These are phyloP conservation scores for Dacryopinax primogenitus DNA, from an alignment of 768 basidiomycete species.

Conservation along the genomic window DNA sequence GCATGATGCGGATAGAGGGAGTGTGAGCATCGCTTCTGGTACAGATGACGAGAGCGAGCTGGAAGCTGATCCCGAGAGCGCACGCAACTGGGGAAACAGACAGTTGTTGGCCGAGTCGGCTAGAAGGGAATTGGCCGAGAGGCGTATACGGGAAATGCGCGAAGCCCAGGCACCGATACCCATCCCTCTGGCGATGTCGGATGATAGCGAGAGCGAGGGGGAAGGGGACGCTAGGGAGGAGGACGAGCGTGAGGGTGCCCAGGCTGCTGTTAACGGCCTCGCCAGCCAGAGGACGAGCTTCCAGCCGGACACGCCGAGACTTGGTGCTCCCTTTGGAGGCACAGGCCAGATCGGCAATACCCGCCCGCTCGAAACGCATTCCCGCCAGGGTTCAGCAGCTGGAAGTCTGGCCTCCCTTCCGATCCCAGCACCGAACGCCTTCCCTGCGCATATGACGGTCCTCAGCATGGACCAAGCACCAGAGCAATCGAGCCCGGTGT, in stretches of 20 bases:
- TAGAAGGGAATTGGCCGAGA: conserved; percentile 33
- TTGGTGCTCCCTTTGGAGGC: neutral
- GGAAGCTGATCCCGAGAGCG: conserved; percentile 33
- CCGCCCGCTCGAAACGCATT: neutral
- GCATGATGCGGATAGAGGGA: conserved; percentile 8
- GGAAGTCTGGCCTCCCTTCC: neutral
- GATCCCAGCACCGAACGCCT: neutral
- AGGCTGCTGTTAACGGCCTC: neutral
- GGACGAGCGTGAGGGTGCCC: conserved; percentile 23
- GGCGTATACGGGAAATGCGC: conserved; percentile 32
- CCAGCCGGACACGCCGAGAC: neutral
- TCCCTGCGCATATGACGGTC: neutral
- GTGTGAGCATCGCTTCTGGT: conserved; percentile 5
- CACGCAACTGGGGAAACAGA: conserved; percentile 47
- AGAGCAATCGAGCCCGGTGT: neutral
- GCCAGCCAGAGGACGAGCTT: conserved; percentile 1
- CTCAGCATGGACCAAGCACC: neutral
- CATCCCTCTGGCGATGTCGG: conserved; percentile 62
- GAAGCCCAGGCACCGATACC: conserved; percentile 38
- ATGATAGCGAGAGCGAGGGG: conserved; percentile 64
- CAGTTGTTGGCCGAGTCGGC: conserved; percentile 59
- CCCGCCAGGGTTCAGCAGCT: neutral
- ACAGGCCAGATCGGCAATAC: neutral
- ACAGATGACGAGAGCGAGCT: conserved; percentile 39
- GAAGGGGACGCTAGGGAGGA: too few species aligned